Conservation (phyloP, 768 basidiomycete genomes). For the Russula griseocarnosa region DNA sequence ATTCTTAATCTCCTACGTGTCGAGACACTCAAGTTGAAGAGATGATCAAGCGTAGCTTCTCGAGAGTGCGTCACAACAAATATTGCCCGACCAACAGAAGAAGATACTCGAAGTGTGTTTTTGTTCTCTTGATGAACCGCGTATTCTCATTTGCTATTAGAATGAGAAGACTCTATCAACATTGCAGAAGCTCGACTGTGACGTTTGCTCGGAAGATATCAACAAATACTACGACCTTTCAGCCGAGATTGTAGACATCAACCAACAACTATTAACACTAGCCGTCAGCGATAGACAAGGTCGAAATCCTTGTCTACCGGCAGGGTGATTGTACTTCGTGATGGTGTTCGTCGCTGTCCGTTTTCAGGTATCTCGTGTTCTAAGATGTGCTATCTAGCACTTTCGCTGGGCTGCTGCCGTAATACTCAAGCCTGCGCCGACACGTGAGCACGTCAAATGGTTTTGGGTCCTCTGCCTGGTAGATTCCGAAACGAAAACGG, state of each 20-base stretch:
- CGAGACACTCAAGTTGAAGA: slow-evolving; percentile 96
- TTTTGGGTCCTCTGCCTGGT: slow-evolving; percentile 76
- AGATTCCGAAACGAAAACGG: slow-evolving; percentile 53
- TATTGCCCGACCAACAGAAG: slow-evolving; percentile 91
- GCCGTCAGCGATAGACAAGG: slow-evolving; percentile 60
- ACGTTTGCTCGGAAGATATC: slow-evolving; percentile 68
- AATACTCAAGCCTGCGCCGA: slow-evolving; percentile 59
- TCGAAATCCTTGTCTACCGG: slow-evolving; percentile 66
- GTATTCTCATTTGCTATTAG: slow-evolving; percentile 40
- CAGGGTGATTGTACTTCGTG: slow-evolving; percentile 76
- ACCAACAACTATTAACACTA: slow-evolving; percentile 58
- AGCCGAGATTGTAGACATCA: slow-evolving; percentile 54
- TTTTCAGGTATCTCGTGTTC: not conserved
- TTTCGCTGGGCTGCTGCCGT: slow-evolving; percentile 68
- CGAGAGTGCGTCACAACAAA: slow-evolving; percentile 89
- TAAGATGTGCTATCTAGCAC: slow-evolving; percentile 49
- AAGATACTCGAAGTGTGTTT: slow-evolving; percentile 67
- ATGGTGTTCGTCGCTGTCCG: slow-evolving; percentile 55
- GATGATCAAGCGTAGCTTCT: slow-evolving; percentile 99
- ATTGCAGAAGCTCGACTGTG: slow-evolving; percentile 64
- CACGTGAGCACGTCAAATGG: slow-evolving; percentile 46
- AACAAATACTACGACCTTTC: slow-evolving; percentile 71
- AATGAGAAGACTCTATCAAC: slow-evolving; percentile 63
- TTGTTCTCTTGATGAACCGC: slow-evolving; percentile 27
- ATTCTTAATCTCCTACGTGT: slow-evolving; percentile 94